phyloP scores from a whole-genome alignment of 2,329 filamentous ascomycete species.

The Lecanosticta acicola region DNA sequence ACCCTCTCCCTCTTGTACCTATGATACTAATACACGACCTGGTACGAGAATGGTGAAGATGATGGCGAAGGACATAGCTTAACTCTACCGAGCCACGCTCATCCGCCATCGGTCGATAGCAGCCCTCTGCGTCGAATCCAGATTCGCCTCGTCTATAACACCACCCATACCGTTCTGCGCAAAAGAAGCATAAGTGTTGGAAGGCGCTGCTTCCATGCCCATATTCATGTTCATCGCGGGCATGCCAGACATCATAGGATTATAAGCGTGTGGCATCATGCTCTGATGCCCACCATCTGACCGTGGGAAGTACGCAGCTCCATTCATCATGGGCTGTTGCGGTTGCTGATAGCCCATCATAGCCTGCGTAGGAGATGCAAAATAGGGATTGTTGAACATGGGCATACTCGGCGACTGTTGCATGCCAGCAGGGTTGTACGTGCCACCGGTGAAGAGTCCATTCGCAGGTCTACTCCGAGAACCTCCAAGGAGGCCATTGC shows the following conservation, averaged over 20 bases:
- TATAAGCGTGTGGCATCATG: slow-evolving; percentile 8
- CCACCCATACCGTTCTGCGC: slow-evolving; percentile 14
- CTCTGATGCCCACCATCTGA: slow-evolving; percentile 8
- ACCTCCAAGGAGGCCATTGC: slow-evolving; percentile 23
- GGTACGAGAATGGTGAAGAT: neutral
- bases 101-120: slow-evolving; percentile 58
- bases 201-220: no score
- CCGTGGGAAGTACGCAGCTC: slow-evolving; percentile 15
- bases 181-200: slow-evolving; percentile 9
- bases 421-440: slow-evolving; percentile 19
- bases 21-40: no score
- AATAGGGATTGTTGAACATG: slow-evolving; percentile 22
- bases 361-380: slow-evolving; percentile 24
- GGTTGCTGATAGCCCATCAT: slow-evolving; percentile 11
- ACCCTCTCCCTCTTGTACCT: no score
- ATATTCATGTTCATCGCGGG: neutral
- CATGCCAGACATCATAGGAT: no score
- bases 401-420: slow-evolving; percentile 11
- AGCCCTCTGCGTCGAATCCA: slow-evolving; percentile 49
- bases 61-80: neutral
- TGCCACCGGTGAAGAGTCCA: slow-evolving; percentile 31
- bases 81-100: slow-evolving; percentile 27
- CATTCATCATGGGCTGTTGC: slow-evolving; percentile 13
- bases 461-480: slow-evolving; percentile 21
- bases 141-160: slow-evolving; percentile 27